Percentiles rank a stretch among this genome's conserved stretches.
Conservation (phyloP, 306 rosid genomes). For the Rosa chinensis region DNA sequence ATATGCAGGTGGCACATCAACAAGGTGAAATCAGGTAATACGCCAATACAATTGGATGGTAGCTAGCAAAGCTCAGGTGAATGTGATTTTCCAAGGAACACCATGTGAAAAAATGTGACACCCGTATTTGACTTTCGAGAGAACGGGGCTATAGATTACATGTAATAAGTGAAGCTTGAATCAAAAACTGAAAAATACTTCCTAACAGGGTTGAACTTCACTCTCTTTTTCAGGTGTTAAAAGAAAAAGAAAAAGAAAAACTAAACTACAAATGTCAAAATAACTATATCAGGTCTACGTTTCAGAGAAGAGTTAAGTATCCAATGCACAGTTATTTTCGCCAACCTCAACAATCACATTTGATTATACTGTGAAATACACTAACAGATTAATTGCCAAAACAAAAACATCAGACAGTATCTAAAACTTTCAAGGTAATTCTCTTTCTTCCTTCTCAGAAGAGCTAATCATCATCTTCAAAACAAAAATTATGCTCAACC, state of each 20-base stretch:
- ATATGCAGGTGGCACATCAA: not conserved
- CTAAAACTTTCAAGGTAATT: not conserved
- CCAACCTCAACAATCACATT: not conserved
- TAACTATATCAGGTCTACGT: not conserved
- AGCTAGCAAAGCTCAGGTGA: not conserved
- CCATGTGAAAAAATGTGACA: not conserved
- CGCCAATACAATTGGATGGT: not conserved
- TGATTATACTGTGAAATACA: not conserved
- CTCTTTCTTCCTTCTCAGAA: not conserved
- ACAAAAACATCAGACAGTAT: not conserved
- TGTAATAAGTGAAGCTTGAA: not conserved
- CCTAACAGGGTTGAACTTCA: not conserved
- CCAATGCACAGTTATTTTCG: not conserved
- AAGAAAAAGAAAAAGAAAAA: conserved; percentile 3
- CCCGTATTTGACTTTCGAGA: not conserved
- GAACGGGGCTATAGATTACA: not conserved
- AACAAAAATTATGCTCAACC: not conserved
- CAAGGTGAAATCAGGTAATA: not conserved
- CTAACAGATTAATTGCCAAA: too few species aligned
- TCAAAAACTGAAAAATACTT: not conserved
- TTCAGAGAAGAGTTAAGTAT: not conserved
- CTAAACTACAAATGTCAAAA: not conserved
- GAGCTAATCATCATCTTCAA: not conserved
- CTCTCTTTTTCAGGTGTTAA: not conserved
- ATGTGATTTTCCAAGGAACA: not conserved